Evolutionary conservation across 805 yeast genomes (phyloP).

Genomic region (Blastobotrys terrestris): DNA sequence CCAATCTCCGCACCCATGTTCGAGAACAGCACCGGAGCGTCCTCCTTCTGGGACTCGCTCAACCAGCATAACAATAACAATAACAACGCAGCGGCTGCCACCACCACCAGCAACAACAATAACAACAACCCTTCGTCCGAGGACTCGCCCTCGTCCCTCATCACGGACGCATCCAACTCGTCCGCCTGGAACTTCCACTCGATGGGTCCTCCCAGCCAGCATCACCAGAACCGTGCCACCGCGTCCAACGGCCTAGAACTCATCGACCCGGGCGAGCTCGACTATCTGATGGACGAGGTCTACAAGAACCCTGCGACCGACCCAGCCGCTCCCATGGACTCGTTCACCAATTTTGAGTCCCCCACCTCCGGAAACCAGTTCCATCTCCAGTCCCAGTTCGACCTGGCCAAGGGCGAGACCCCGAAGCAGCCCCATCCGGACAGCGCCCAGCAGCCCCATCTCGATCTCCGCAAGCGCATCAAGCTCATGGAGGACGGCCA

Average conservation of each 20-base stretch:
- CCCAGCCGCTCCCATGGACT: slow-evolving; percentile 3
- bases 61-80: not conserved
- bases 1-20: not conserved
- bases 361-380: slow-evolving; percentile 5
- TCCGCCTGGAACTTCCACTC: slow-evolving; percentile 2
- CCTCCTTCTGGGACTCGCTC: not conserved
- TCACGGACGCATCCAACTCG: slow-evolving; percentile 5
- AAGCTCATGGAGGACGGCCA: slow-evolving; percentile 24
- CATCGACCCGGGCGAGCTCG: slow-evolving; percentile 17
- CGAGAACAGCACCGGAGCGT: not conserved
- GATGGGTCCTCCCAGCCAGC: slow-evolving; percentile 2
- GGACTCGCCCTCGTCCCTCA: slow-evolving; percentile 9
- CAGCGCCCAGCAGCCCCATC: slow-evolving; percentile 5
- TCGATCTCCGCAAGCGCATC: slow-evolving; percentile 22
- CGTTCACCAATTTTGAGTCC: slow-evolving; percentile 10
- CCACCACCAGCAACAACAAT: not conserved
- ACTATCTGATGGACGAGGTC: slow-evolving; percentile 14
- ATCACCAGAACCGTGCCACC: not conserved
- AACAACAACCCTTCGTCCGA: not conserved
- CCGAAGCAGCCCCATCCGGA: not conserved
- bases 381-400: not conserved
- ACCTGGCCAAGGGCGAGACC: not conserved
- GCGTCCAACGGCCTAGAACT: slow-evolving; percentile 10
- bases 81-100: too few species aligned
- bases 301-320: not conserved